Conservation (phyloP, 805 yeast genomes). For the Candida pseudofarinosa region DNA sequence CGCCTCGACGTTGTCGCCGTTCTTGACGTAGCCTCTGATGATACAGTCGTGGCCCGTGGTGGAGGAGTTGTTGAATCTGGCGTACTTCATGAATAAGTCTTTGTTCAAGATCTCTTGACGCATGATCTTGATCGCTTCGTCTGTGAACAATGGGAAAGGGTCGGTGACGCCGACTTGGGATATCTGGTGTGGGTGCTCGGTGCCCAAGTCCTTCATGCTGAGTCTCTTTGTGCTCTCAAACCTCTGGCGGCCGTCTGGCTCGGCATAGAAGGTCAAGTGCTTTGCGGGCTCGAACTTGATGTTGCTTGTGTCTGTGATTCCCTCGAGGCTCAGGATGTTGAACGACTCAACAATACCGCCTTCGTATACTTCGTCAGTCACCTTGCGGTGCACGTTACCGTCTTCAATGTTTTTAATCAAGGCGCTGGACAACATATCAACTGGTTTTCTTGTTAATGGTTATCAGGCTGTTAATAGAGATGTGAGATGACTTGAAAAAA, state of each 20-base stretch:
- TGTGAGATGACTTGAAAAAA: no score
- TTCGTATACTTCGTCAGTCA: constrained; percentile 30
- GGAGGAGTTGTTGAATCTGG: constrained; percentile 39
- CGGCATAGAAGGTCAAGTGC: constrained; percentile 28
- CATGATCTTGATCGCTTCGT: constrained; percentile 58
- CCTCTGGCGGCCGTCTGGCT: constrained; percentile 13
- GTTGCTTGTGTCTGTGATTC: constrained; percentile 1
- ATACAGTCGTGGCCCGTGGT: constrained; percentile 48
- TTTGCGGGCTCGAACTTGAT: constrained; percentile 28
- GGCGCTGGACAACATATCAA: constrained; percentile 25
- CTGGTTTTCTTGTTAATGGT: no score
- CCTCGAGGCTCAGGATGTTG: constrained; percentile 4
- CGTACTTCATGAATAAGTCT: constrained; percentile 43
- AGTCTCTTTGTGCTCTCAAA: constrained; percentile 25
- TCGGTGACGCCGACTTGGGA: constrained; percentile 54
- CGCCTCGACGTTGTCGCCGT: constrained; percentile 24
- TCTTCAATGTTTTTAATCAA: constrained; percentile 27
- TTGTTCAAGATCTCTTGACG: constrained; percentile 49
- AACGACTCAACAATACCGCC: constrained; percentile 28
- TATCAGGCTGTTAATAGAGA: no score
- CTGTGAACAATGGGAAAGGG: constrained; percentile 59
- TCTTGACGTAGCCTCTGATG: constrained; percentile 48
- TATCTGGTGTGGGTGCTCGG: constrained; percentile 43
- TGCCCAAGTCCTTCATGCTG: constrained; percentile 48
- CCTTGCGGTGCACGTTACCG: constrained; percentile 34